Evolutionary conservation across 768 basidiomycete species (phyloP), one percentile per base, ranked within the genome.

Genomic region (Amanita fuliginea): DNA sequence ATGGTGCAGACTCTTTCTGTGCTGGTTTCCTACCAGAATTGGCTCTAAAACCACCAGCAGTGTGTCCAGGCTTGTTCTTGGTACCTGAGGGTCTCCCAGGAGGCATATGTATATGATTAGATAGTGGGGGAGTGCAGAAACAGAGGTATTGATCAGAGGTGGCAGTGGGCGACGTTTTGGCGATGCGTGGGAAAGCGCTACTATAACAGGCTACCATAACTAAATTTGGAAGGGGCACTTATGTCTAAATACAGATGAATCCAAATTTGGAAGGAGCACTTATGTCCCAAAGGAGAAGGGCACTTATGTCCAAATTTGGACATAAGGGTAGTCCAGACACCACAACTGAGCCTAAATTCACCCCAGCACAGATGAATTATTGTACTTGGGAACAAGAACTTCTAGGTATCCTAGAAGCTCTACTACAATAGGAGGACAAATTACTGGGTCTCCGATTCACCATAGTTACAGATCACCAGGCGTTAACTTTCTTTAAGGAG

Each of bases 51-150:
- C 26, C 26, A 26, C 26, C 26, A 26, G 26, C 54, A 43, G n/a
- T 8, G 49, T 55, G 51, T 37, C 47, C 54, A 22, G 52, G 46
- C 37, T 42, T 30, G 44, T 55, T 55, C 28, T 28, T 33, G 39
- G 9, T 49, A 11, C 52, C 52, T n/a, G 42, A 19, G 39, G 54
- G 54, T 19, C 52, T 47, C 45, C 54, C 54, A 52, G 30, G 24
- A 11, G 47, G 28, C 41, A 53, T 49, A 6, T 13, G 13, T 24
- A 41, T 18, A 8, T 0, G 10, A 11, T 22, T 24, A 41, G 6
- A 41, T 4, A 7, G 11, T 18, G 22, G 40, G 22, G 22, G 40
- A 41, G 22, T 41, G 40, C 14, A 41, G 39, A 41, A 41, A 41
- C 21, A 41, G 11, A 22, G 10, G 18, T 4, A 2, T 22, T 41